Conservation (phyloP, 768 basidiomycete species). For the Trametes maxima region DNA sequence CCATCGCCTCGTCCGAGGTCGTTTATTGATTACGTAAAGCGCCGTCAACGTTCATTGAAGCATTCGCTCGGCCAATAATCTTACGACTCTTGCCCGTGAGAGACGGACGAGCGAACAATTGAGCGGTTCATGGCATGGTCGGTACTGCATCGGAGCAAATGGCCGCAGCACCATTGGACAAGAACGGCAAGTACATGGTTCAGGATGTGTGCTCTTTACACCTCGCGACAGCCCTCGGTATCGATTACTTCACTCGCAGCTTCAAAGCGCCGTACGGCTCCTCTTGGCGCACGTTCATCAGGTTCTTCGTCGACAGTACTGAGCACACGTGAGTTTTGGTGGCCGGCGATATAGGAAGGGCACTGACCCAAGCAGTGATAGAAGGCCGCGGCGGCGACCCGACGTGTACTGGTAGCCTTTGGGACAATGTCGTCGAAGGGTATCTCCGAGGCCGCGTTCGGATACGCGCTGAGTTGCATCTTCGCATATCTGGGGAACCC, state of each 20-base stretch:
- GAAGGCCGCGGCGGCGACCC: conserved; percentile 80
- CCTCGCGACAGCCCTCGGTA: too few relatives aligned
- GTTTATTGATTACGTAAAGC: background rate
- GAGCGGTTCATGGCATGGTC: too few relatives aligned
- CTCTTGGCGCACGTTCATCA: conserved; percentile 61
- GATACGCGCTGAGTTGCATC: conserved; percentile 69
- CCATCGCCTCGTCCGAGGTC: background rate
- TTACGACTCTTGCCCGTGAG: too few relatives aligned
- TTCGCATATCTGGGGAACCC: conserved; percentile 62
- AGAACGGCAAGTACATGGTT: too few relatives aligned
- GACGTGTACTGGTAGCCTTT: conserved; percentile 63
- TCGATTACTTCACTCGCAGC: conserved; percentile 39
- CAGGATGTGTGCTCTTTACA: too few relatives aligned
- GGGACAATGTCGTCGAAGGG: conserved; percentile 71
- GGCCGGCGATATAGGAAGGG: background rate
- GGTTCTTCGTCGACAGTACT: conserved; percentile 80
- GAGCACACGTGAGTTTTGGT: background rate
- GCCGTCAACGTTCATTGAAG: too few relatives aligned
- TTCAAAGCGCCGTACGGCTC: conserved; percentile 59
- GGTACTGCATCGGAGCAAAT: too few relatives aligned
- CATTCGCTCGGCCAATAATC: too few relatives aligned
- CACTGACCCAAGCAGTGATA: conserved; percentile 80
- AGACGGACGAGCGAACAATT: too few relatives aligned
- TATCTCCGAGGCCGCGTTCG: conserved; percentile 48
- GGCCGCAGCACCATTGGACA: too few relatives aligned